Evolutionary conservation across 352 stramenopile genomes (phyloP).

Genomic region (Phytophthora aleatoria): DNA sequence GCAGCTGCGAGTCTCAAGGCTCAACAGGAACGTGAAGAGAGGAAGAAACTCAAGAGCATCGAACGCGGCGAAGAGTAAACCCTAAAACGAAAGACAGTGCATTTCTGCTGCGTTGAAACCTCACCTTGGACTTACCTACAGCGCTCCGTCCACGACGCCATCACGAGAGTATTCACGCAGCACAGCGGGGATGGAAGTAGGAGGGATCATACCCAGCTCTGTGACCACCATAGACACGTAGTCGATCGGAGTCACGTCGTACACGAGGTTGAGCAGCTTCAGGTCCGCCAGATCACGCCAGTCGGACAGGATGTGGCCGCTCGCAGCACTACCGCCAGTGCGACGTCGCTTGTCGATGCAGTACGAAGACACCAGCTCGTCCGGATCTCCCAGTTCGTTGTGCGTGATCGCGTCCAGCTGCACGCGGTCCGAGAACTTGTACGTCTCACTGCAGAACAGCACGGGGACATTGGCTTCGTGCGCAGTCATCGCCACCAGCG

Average conservation of each 20-base stretch:
- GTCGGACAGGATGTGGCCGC: slow-evolving; percentile 76
- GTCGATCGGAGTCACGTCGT: slow-evolving; percentile 96
- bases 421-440: slow-evolving; percentile 97
- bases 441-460: slow-evolving; percentile 98
- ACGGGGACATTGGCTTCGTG: slow-evolving; percentile 94
- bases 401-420: slow-evolving; percentile 98
- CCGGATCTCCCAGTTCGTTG: slow-evolving; percentile 97
- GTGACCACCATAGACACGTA: slow-evolving; percentile 98
- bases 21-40: slow-evolving; percentile 26
- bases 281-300: slow-evolving; percentile 78
- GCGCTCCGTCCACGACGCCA: slow-evolving; percentile 48
- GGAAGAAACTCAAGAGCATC: slow-evolving; percentile 29
- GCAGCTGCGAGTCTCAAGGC: slow-evolving; percentile 24
- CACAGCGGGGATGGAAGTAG: slow-evolving; percentile 96
- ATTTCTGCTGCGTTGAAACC: slow-evolving; percentile 9
- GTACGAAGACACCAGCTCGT: slow-evolving; percentile 79
- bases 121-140: slow-evolving; percentile 19
- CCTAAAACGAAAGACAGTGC: slow-evolving; percentile 19
- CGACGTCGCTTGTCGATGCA: slow-evolving; percentile 56
- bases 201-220: slow-evolving; percentile 98
- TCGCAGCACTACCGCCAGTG: slow-evolving; percentile 7
- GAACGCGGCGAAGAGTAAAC: slow-evolving; percentile 19
- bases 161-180: slow-evolving; percentile 93
- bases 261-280: slow-evolving; percentile 90
- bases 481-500: slow-evolving; percentile 92